phyloP scores from a whole-genome alignment of 345 rosid species.

The Populus davidiana region DNA sequence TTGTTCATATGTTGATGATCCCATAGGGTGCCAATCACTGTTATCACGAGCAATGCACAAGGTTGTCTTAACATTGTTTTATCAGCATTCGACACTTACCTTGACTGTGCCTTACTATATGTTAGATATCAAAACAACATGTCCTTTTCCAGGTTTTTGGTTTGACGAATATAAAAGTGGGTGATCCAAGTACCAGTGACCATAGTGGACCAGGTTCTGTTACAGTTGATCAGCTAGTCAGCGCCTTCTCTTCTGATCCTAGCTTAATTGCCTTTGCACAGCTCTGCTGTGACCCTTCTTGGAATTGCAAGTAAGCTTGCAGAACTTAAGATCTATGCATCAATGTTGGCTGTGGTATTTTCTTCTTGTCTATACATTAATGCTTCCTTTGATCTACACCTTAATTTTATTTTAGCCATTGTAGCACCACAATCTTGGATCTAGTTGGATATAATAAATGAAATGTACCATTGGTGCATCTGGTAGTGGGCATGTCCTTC shows the following conservation, averaged over 20 bases:
- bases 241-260: conserved; percentile 92
- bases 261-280: conserved; percentile 92
- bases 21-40: conserved; percentile 85
- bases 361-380: not conserved
- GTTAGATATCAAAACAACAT: not conserved
- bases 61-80: conserved; percentile 37
- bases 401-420: not conserved
- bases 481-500: too few species aligned
- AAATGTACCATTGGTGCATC: not conserved
- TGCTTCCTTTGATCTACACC: not conserved
- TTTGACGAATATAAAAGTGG: conserved; percentile 45
- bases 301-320: conserved; percentile 65
- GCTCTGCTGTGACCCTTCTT: conserved; percentile 79
- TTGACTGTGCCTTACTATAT: conserved; percentile 9
- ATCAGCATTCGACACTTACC: not conserved
- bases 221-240: conserved; percentile 83
- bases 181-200: conserved; percentile 31
- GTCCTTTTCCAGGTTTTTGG: conserved; percentile 66
- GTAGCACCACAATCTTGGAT: not conserved
- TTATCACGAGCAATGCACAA: conserved; percentile 96
- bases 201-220: conserved; percentile 48
- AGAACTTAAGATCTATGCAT: not conserved
- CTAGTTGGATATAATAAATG: not conserved
- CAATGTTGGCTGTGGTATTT: not conserved
- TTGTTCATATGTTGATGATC: conserved; percentile 95